Conservation (phyloP, 1,139 yeast species). For the Oligophagozyma castellii region DNA sequence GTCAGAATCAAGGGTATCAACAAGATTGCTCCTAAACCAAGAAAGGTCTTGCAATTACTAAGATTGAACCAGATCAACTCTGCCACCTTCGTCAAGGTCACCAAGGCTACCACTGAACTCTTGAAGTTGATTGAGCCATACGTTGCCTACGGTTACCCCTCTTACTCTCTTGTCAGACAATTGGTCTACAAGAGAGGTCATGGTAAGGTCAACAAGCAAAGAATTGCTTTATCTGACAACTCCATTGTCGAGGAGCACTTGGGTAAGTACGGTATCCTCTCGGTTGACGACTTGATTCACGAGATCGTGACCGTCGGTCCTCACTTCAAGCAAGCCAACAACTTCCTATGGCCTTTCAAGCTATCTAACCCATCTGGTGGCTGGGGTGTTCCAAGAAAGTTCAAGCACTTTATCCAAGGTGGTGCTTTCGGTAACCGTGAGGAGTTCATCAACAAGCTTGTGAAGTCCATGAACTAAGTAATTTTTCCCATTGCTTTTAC, state of each 20-base stretch:
- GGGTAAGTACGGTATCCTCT: conserved; percentile 94
- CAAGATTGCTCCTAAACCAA: conserved; percentile 99
- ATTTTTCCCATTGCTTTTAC: too few relatives aligned
- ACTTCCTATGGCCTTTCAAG: conserved; percentile 99
- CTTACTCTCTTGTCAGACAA: conserved; percentile 88
- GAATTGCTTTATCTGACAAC: conserved; percentile 91
- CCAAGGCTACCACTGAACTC: conserved; percentile 97
- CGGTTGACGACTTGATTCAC: conserved; percentile 96
- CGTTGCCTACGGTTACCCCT: conserved; percentile 99
- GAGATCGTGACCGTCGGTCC: conserved; percentile 99
- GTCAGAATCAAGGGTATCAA: conserved; percentile 99
- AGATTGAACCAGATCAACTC: conserved; percentile 97
- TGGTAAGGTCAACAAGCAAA: conserved; percentile 99
- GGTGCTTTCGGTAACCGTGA: conserved; percentile 99
- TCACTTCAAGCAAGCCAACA: conserved; percentile 99
- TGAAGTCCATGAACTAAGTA: conserved; percentile 85
- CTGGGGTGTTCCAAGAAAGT: conserved; percentile 98
- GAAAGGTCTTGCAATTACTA: conserved; percentile 96
- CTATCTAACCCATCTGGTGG: conserved; percentile 99
- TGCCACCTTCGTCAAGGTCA: conserved; percentile 94
- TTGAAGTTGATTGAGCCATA: conserved; percentile 97
- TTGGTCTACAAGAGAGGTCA: conserved; percentile 98
- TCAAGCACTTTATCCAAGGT: conserved; percentile 99
- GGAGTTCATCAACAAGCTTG: conserved; percentile 93
- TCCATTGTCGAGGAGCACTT: conserved; percentile 83